Conservation (phyloP, 176 grass and related monocot genomes). For the Carex parvula region DNA sequence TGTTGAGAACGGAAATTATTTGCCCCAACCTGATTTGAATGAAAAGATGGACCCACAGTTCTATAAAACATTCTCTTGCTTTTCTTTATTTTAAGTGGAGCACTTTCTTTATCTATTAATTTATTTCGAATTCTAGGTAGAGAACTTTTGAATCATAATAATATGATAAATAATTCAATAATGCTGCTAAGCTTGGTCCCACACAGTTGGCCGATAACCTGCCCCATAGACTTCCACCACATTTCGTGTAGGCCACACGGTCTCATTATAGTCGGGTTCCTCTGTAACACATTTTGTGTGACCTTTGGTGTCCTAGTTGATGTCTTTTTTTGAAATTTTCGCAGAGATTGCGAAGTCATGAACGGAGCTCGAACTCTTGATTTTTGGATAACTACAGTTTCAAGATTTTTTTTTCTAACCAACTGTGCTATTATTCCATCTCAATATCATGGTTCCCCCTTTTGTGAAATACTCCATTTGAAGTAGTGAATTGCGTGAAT, state of each 20-base stretch:
- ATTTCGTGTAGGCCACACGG: slow-evolving; percentile 12
- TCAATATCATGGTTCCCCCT: too few relatives aligned
- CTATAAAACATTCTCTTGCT: background rate
- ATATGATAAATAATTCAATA: background rate
- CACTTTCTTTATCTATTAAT: background rate
- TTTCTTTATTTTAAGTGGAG: slow-evolving; percentile 12
- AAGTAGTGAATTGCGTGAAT: too few relatives aligned
- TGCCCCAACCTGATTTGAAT: background rate
- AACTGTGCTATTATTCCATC: too few relatives aligned
- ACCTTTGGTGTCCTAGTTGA: background rate
- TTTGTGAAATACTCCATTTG: too few relatives aligned
- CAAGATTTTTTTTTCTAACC: too few relatives aligned
- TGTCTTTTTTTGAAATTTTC: too few relatives aligned
- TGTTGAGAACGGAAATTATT: background rate
- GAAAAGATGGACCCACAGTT: background rate
- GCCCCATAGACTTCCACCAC: slow-evolving; percentile 3
- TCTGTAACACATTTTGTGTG: background rate
- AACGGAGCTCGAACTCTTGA: too few relatives aligned
- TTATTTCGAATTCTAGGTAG: background rate
- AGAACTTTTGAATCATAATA: background rate
- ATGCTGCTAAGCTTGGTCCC: background rate
- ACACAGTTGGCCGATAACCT: background rate
- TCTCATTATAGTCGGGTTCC: background rate
- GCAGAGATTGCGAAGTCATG: too few relatives aligned
- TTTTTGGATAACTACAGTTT: too few relatives aligned